Conservation (phyloP, 129 eudicot species). For the Rutidosis leptorrhynchoides region DNA sequence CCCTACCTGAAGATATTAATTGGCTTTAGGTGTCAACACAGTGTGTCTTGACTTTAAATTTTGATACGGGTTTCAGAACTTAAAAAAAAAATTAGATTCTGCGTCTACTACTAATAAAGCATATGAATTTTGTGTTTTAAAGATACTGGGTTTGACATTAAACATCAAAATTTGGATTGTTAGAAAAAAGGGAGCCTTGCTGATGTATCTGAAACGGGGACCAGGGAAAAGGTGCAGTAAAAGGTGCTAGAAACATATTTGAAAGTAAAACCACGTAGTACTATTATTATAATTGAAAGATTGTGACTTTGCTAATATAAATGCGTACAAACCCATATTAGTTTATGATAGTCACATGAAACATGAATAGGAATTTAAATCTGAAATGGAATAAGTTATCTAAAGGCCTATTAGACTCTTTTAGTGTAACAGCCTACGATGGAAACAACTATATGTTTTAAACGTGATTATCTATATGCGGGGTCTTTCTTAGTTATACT, state of each 20-base stretch:
- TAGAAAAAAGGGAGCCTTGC: constrained; percentile 21
- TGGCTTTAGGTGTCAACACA: background rate
- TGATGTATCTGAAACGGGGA: constrained; percentile 15
- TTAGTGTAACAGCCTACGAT: too few species aligned
- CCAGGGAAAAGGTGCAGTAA: constrained; percentile 14
- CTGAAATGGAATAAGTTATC: background rate
- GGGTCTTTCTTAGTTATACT: background rate
- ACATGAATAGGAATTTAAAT: background rate
- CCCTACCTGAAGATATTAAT: background rate
- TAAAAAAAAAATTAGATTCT: background rate
- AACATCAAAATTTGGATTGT: constrained; percentile 1
- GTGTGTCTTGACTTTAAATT: background rate
- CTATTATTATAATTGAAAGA: constrained; percentile 9
- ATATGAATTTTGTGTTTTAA: background rate
- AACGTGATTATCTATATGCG: background rate
- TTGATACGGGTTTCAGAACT: background rate
- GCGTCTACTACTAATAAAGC: background rate
- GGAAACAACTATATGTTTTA: too few species aligned
- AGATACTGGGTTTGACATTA: background rate
- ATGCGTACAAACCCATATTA: constrained; percentile 6
- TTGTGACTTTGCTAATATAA: constrained; percentile 5
- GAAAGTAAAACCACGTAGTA: constrained; percentile 25
- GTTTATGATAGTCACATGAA: background rate
- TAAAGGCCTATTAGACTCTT: background rate
- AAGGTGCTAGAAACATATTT: constrained; percentile 16